A percentile compares a stretch with the other conserved stretches of the same genome.
These are phyloP conservation scores for Xylariaceae sp. DNA, from an alignment of 2,329 filamentous ascomycete species.

Conservation along the genomic window DNA sequence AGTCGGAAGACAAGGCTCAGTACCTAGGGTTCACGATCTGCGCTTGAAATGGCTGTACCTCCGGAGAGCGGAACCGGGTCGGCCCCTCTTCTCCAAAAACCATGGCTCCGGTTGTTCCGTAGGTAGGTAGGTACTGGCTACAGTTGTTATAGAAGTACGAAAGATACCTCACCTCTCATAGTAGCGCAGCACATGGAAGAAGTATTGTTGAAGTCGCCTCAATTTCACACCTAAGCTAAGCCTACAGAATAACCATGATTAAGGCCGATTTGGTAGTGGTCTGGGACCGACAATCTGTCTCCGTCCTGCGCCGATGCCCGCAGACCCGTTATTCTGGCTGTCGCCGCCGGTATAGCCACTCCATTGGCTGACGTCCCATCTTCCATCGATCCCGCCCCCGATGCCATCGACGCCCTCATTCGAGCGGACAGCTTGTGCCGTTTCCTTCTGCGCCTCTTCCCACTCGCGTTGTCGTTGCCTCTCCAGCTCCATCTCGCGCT, in stretches of 20 bases:
- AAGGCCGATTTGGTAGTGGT: slow-evolving; percentile 50
- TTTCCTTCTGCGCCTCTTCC: slow-evolving; percentile 70
- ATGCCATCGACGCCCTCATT: slow-evolving; percentile 56
- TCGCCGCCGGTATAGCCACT: slow-evolving; percentile 71
- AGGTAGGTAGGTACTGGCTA: no score
- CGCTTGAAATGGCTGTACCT: no score
- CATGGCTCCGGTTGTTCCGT: no score
- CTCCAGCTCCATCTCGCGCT: slow-evolving; percentile 78
- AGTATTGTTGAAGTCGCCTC: no score
- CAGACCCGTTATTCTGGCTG: slow-evolving; percentile 62
- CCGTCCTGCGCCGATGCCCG: slow-evolving; percentile 65
- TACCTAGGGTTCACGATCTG: no score
- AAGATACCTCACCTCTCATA: no score
- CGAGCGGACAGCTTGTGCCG: slow-evolving; percentile 51
- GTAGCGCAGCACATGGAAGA: no score
- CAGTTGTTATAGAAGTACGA: no score
- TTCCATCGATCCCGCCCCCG: slow-evolving; percentile 62
- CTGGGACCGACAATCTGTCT: slow-evolving; percentile 77
- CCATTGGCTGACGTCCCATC: slow-evolving; percentile 76
- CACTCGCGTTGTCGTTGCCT: slow-evolving; percentile 73
- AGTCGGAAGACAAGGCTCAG: no score
- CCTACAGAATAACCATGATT: neutral
- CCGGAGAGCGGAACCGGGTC: no score
- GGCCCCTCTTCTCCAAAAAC: no score
- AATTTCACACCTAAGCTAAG: neutral